These are phyloP conservation scores for Sanghuangporus baumii DNA, from an alignment of 1,284 basidiomycete species.

Conservation along the genomic window DNA sequence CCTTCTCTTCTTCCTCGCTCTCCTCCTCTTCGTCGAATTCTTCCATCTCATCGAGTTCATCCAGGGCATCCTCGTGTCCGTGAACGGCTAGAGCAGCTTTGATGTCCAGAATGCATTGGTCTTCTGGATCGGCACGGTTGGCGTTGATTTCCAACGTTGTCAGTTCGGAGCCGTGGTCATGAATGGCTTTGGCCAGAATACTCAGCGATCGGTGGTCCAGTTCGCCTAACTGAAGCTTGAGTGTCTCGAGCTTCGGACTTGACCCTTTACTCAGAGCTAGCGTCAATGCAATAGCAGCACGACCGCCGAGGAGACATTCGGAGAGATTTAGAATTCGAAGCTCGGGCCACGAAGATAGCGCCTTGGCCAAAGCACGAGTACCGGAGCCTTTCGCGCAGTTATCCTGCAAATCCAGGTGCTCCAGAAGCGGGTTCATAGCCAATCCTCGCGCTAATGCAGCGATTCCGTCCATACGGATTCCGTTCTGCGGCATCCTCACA, in stretches of 20 bases:
- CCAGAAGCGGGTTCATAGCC: slow-evolving; percentile 60
- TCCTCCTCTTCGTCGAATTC: slow-evolving; percentile 45
- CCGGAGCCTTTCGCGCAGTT: slow-evolving; percentile 87
- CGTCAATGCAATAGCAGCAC: slow-evolving; percentile 55
- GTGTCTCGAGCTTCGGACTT: slow-evolving; percentile 66
- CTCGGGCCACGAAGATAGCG: slow-evolving; percentile 65
- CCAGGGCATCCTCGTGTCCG: slow-evolving; percentile 77
- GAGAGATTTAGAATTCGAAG: slow-evolving; percentile 83
- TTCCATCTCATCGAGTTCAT: slow-evolving; percentile 68
- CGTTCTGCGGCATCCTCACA: slow-evolving; percentile 94
- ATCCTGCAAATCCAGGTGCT: slow-evolving; percentile 90
- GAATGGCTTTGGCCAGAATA: slow-evolving; percentile 63
- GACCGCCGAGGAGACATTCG: slow-evolving; percentile 74
- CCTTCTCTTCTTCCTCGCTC: slow-evolving; percentile 37
- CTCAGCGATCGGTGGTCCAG: slow-evolving; percentile 68
- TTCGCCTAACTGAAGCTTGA: slow-evolving; percentile 90
- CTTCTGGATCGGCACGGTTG: slow-evolving; percentile 82
- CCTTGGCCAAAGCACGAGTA: slow-evolving; percentile 68
- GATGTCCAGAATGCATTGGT: slow-evolving; percentile 66
- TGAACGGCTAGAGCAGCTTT: slow-evolving; percentile 62
- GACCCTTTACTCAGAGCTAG: slow-evolving; percentile 56
- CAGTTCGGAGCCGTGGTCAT: slow-evolving; percentile 50
- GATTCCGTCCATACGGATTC: slow-evolving; percentile 93
- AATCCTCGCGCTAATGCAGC: slow-evolving; percentile 78
- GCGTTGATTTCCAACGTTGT: slow-evolving; percentile 79